Evolutionary conservation across 768 basidiomycete genomes (phyloP), one percentile per base, ranked within the genome.

Genomic region (Termitomyces heimii): DNA sequence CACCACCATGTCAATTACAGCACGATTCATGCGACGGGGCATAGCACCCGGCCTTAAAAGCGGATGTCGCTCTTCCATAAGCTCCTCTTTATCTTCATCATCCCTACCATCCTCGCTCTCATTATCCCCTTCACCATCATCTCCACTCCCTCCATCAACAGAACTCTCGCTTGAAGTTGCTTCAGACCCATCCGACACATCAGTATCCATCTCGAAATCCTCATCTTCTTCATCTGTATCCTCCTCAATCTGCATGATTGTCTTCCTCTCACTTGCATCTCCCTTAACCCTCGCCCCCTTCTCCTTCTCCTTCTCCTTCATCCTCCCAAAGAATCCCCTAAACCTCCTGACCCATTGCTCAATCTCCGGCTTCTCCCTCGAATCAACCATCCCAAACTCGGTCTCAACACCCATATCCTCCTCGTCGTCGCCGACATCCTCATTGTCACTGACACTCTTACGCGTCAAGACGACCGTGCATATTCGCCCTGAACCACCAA

Each of bases 361-460:
- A 49, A 92, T 84, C 24, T 80, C 78, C 37, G 84, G 82, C 63
- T 84, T 80, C 66, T 91, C 88, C 61, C 75, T 76, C 28, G 81
- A 82, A 60, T 92, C 89, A 4, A 92, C 77, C 80, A 89, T 83
- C 31, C 79, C 77, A 64, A 92, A 88, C 64, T 83, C 82, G 1
- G 82, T 82, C 67, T 89, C 87, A 45, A 81, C 72, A 0, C 77
- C 77, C 8, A 75, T 73, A 29, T 76, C 80, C 1, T 70, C 76
- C 22, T 73, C 74, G 2, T 64, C 69, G 13, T 65, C 71, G 10
- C 53, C 60, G 45, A 60, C 57, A 48, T 64, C 61, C 51, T 55
- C 60, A 26, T 53, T 53, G 34, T 57, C 52, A 28, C 45, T 53
- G 1, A 51, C 53, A 26, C 60, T 67, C 57, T 73, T 77, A 46